A percentile compares a stretch with the other conserved stretches of the same genome.
phyloP scores from a whole-genome alignment of 1,284 basidiomycete species.

The Pseudozyma flocculosa region DNA sequence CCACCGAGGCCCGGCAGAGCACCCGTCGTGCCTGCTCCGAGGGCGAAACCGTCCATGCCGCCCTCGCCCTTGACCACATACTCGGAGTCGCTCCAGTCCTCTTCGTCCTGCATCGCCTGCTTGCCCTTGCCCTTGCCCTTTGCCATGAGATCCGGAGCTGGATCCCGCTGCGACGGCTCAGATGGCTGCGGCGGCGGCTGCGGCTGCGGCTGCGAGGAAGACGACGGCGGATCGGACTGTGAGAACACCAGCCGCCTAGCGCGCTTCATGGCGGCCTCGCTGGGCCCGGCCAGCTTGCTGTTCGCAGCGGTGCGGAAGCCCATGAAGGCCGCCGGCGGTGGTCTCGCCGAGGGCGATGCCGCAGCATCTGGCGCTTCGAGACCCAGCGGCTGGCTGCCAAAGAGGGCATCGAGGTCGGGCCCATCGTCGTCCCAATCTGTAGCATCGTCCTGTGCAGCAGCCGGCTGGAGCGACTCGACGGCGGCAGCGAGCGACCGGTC shows the following conservation, averaged over 20 bases:
- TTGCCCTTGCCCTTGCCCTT: not conserved
- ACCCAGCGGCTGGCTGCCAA: too few species aligned
- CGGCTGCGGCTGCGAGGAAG: not conserved
- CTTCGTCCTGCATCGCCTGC: not conserved
- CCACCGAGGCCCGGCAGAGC: not conserved
- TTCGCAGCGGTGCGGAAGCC: not conserved
- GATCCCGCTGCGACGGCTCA: too few species aligned
- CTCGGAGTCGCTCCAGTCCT: not conserved
- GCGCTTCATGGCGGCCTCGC: not conserved
- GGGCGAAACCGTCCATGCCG: not conserved
- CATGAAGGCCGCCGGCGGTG: not conserved
- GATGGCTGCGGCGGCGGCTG: too few species aligned
- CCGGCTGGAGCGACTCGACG: too few species aligned
- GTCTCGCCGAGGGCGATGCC: too few species aligned
- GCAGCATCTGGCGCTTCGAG: too few species aligned
- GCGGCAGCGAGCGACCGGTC: too few species aligned
- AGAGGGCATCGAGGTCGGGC: too few species aligned
- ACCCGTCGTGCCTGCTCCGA: too few species aligned
- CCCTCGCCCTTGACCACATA: not conserved
- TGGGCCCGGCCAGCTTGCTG: not conserved
- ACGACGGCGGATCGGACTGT: not conserved
- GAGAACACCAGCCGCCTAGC: not conserved
- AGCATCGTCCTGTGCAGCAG: too few species aligned
- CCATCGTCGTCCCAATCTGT: too few species aligned
- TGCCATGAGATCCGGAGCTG: too few species aligned